Conservation (phyloP, 352 stramenopile species). For the Phytophthora fragariaefolia region DNA sequence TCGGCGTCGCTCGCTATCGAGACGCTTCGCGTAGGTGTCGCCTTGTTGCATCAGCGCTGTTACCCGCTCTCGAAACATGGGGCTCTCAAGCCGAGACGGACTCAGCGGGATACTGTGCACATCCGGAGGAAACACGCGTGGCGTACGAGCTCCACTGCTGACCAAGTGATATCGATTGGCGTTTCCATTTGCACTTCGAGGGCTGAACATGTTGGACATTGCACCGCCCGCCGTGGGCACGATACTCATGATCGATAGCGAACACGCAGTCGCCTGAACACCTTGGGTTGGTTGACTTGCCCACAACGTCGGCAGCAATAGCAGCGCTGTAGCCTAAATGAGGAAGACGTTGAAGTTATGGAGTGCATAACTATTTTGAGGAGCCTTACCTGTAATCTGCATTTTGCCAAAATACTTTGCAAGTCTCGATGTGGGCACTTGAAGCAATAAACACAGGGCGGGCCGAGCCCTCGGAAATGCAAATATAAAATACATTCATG, state of each 20-base stretch:
- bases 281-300: background rate
- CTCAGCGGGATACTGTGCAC: slow-evolving; percentile 63
- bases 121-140: slow-evolving; percentile 64
- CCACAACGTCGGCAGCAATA: background rate
- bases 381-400: slow-evolving; percentile 8
- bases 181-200: slow-evolving; percentile 26
- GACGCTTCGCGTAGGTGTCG: slow-evolving; percentile 73
- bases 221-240: slow-evolving; percentile 10
- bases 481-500: slow-evolving; percentile 51
- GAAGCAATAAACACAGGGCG: background rate
- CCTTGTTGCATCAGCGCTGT: slow-evolving; percentile 72
- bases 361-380: slow-evolving; percentile 31
- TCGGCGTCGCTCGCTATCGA: slow-evolving; percentile 66
- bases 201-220: slow-evolving; percentile 34
- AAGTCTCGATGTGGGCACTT: background rate
- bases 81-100: slow-evolving; percentile 73
- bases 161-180: slow-evolving; percentile 51
- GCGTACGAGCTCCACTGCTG: slow-evolving; percentile 43
- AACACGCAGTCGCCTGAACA: slow-evolving; percentile 1
- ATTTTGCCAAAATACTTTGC: background rate
- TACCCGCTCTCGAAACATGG: slow-evolving; percentile 76
- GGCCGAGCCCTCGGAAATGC: slow-evolving; percentile 29
- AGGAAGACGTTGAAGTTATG: slow-evolving; percentile 8
- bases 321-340: slow-evolving; percentile 21
- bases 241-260: slow-evolving; percentile 19